Conservation (phyloP, 139 green algal genomes). For the Tetradesmus obliquus region DNA sequence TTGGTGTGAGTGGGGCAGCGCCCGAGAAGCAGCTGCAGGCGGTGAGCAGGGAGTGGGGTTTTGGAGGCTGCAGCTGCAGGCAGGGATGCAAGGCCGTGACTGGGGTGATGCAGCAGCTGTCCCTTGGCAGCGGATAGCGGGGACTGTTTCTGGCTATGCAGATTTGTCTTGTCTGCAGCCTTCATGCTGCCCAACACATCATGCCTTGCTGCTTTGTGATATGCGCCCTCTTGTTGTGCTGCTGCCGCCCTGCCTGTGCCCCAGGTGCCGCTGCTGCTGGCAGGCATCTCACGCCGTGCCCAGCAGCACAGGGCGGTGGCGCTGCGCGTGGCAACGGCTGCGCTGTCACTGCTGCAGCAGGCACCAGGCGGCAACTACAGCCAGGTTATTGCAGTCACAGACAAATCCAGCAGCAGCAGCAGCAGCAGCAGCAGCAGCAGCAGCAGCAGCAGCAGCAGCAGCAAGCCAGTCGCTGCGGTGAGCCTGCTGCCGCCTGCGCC, state of each 20-base stretch:
- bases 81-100: no score
- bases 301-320: conserved; percentile 71
- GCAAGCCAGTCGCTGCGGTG: not conserved
- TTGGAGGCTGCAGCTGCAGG: no score
- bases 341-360: conserved; percentile 52
- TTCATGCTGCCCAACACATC: no score
- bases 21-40: not conserved
- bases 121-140: no score
- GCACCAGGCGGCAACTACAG: conserved; percentile 25
- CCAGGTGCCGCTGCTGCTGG: conserved; percentile 73
- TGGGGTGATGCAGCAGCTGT: no score
- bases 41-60: no score
- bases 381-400: not conserved
- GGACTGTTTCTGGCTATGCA: no score
- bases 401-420: not conserved
- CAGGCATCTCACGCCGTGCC: conserved; percentile 51
- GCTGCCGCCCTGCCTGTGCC: not conserved
- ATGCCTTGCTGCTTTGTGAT: no score
- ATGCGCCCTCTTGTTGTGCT: no score
- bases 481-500: not conserved
- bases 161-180: no score
- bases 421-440: not conserved
- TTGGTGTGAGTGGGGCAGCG: no score
- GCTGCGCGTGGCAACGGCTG: conserved; percentile 68
- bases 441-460: not conserved